Percentiles rank a stretch among this genome's conserved stretches.
Evolutionary conservation across 2,329 filamentous ascomycete species (phyloP).

Genomic region (Zelopaecilomyces penicillatus): DNA sequence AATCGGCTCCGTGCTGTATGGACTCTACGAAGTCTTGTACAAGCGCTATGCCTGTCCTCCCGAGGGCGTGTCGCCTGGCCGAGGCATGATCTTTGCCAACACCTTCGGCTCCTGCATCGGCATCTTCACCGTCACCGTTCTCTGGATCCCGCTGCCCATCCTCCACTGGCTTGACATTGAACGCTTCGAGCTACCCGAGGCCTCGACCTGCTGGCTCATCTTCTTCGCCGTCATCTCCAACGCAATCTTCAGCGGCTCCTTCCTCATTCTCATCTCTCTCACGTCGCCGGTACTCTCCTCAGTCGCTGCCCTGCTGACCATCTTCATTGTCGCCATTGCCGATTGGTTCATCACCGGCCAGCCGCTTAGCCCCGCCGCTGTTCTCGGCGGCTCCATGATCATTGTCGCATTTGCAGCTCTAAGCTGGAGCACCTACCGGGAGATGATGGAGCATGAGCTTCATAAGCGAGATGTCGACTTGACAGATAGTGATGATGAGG

Average conservation of each 20-base stretch:
- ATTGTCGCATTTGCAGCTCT: slow-evolving; percentile 80
- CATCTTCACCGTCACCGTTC: slow-evolving; percentile 70
- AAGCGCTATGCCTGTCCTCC: slow-evolving; percentile 90
- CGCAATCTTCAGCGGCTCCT: slow-evolving; percentile 85
- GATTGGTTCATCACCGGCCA: slow-evolving; percentile 82
- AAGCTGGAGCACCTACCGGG: slow-evolving; percentile 84
- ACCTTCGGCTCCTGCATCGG: slow-evolving; percentile 85
- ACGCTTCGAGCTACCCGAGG: slow-evolving; percentile 70
- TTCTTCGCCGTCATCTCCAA: slow-evolving; percentile 76
- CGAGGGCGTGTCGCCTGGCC: slow-evolving; percentile 71
- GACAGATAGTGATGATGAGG: slow-evolving; percentile 40
- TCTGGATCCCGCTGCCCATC: slow-evolving; percentile 88
- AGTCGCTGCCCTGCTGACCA: slow-evolving; percentile 87
- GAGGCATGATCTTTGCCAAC: slow-evolving; percentile 95
- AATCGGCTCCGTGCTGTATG: slow-evolving; percentile 82
- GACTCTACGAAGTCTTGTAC: slow-evolving; percentile 94
- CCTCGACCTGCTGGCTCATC: slow-evolving; percentile 72
- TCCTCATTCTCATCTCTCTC: slow-evolving; percentile 84
- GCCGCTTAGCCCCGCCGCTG: slow-evolving; percentile 63
- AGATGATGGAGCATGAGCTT: slow-evolving; percentile 78
- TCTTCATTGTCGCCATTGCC: slow-evolving; percentile 88
- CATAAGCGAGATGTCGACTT: slow-evolving; percentile 43
- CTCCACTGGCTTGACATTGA: slow-evolving; percentile 74
- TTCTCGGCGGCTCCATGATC: slow-evolving; percentile 79
- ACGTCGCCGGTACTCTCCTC: slow-evolving; percentile 89